Base-by-base conservation (phyloP, 768 basidiomycete species). In the Termitomyces sp. region DNA sequence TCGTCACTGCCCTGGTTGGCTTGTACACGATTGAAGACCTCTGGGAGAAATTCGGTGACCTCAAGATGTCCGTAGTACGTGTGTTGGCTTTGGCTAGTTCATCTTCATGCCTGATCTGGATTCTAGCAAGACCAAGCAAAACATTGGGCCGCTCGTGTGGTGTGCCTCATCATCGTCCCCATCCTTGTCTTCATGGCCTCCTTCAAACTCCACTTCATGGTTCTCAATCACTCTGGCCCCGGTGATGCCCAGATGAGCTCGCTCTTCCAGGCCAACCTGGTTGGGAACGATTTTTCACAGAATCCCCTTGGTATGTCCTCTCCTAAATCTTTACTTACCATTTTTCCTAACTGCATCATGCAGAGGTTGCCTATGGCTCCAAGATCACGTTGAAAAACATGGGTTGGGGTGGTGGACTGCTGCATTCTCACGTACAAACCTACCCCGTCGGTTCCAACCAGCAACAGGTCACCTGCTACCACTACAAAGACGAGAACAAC, bases 171-270 rank as follows among this genome's bases (percentile, higher is more conserved):
- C 65, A 65, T 96, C 59, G 76, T 98, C 7, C 97, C 97, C 1
- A 82, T 95, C 64, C 79, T 93, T 59, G 92, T 98, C 63, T 99
- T 97, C 77, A 91, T 95, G 84, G 74, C 85, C 18, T 90, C 86
- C 22, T 99, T 99, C 87, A 97, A 98, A 73, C 78, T 97, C 20
- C 97, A 99, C 71, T 99, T 99, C 77, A 70, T 98, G 70, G 82
- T 99, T 61, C 78, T 99, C 51, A 95, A 92, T 70, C 93, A 94
- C 62, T 89, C 93, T 14, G 96, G 96, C 39, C 93, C 97, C 22
- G 97, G 96, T 16, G 96, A 99, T 68, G 90, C 96, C 2, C 96
- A 98, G 71, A 99, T 99, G 96, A 93, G 91, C 70, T 97, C 94
- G 8, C 79, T 98, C 20, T 99, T 99, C 83, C 97, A 99, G 71